phyloP scores from a whole-genome alignment of 768 basidiomycete genomes.

The Mycena amicta region DNA sequence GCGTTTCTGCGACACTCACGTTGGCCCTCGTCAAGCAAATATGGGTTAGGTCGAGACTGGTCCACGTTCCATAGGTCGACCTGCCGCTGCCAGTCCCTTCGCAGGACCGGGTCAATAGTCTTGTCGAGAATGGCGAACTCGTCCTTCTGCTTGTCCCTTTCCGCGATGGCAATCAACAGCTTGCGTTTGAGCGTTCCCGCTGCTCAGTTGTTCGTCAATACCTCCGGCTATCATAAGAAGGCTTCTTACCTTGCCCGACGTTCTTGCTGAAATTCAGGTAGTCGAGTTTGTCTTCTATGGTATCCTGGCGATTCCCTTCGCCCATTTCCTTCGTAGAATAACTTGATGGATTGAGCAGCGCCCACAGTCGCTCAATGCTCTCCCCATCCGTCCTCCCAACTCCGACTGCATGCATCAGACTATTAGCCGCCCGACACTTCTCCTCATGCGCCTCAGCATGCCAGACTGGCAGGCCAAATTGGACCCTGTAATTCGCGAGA shows the following conservation, averaged over 20 bases:
- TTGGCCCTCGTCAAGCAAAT: background rate
- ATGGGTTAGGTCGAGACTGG: background rate
- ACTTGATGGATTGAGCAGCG: constrained; percentile 22
- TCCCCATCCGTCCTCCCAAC: constrained; percentile 33
- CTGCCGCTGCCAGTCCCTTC: background rate
- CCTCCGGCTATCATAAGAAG: background rate
- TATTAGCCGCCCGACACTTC: constrained; percentile 25
- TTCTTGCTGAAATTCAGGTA: constrained; percentile 32
- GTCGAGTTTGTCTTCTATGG: constrained; percentile 28
- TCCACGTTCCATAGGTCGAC: background rate
- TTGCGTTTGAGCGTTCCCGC: background rate
- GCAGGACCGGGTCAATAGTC: background rate
- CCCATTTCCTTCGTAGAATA: constrained; percentile 34
- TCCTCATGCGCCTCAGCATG: background rate
- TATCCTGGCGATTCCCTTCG: constrained; percentile 24
- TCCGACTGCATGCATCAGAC: constrained; percentile 25
- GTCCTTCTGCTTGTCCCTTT: too few relatives aligned
- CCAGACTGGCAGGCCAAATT: background rate
- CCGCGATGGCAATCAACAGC: background rate
- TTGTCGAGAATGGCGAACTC: background rate
- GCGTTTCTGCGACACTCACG: background rate
- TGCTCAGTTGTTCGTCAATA: too few relatives aligned
- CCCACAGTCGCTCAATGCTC: constrained; percentile 33
- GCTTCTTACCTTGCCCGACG: constrained; percentile 21
- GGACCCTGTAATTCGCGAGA: background rate